Conservation (phyloP, 768 basidiomycete genomes). For the Agaricus bisporus region DNA sequence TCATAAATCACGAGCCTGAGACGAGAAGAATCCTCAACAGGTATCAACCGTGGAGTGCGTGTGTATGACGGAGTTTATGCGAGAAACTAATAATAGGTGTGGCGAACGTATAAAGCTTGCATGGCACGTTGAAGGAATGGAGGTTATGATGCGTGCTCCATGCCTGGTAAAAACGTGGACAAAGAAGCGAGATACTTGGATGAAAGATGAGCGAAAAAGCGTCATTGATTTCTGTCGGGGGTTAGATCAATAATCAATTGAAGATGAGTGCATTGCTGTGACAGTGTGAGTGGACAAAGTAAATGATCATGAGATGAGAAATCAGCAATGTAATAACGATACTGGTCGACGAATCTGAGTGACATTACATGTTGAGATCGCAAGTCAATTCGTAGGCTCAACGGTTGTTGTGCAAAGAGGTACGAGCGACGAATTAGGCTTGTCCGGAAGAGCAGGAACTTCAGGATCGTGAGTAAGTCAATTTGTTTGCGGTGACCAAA, state of each 20-base stretch:
- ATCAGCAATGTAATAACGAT: too few relatives aligned
- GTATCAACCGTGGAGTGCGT: not conserved
- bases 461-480: not conserved
- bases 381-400: too few relatives aligned
- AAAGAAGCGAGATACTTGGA: not conserved
- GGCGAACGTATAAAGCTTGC: not conserved
- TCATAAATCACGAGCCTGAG: not conserved
- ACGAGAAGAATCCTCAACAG: not conserved
- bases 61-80: not conserved
- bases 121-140: not conserved
- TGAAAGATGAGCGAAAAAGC: not conserved
- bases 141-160: not conserved
- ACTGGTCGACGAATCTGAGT: too few relatives aligned
- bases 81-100: not conserved
- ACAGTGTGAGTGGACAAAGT: too few relatives aligned
- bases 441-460: not conserved
- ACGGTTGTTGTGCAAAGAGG: too few relatives aligned
- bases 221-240: not conserved
- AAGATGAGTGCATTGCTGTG: too few relatives aligned
- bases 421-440: too few relatives aligned
- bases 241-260: too few relatives aligned
- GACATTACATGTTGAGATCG: too few relatives aligned
- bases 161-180: conserved; percentile 3
- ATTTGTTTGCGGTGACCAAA: not conserved
- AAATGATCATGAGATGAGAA: too few relatives aligned